These are phyloP conservation scores for Paramecium pentaurelia DNA, from an alignment of 73 alveolate species.

Conservation along the genomic window DNA sequence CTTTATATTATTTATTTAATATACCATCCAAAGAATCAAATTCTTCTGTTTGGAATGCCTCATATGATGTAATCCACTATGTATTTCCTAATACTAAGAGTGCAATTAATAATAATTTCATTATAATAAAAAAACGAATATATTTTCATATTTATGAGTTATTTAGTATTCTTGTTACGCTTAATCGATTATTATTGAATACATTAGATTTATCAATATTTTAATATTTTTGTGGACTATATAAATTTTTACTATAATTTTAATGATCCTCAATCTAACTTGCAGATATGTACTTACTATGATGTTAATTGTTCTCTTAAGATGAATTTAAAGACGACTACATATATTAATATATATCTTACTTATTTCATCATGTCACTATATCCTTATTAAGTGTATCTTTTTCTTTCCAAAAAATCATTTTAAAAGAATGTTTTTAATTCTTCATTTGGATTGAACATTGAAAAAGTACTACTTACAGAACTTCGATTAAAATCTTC, in stretches of 20 bases:
- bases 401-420: constrained; percentile 32
- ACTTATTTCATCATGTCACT: constrained; percentile 10
- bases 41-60: neutral
- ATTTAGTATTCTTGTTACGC: constrained; percentile 47
- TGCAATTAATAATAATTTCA: neutral
- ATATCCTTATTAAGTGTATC: neutral
- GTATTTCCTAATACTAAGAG: neutral
- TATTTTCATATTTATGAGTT: constrained; percentile 12
- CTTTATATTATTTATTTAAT: neutral
- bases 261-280: neutral
- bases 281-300: neutral
- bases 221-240: constrained; percentile 3
- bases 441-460: constrained; percentile 49
- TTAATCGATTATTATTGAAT: constrained; percentile 2
- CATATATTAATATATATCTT: neutral
- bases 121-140: neutral
- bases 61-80: neutral
- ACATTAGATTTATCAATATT: constrained; percentile 27
- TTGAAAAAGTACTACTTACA: constrained; percentile 14
- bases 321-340: neutral
- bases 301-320: neutral
- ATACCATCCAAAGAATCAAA: constrained; percentile 11
- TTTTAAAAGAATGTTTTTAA: constrained; percentile 29
- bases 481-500: constrained; percentile 36
- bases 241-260: neutral